Evolutionary conservation across 2,329 filamentous ascomycete genomes (phyloP).

Genomic region (Pseudopyrenochaeta lycopersici): DNA sequence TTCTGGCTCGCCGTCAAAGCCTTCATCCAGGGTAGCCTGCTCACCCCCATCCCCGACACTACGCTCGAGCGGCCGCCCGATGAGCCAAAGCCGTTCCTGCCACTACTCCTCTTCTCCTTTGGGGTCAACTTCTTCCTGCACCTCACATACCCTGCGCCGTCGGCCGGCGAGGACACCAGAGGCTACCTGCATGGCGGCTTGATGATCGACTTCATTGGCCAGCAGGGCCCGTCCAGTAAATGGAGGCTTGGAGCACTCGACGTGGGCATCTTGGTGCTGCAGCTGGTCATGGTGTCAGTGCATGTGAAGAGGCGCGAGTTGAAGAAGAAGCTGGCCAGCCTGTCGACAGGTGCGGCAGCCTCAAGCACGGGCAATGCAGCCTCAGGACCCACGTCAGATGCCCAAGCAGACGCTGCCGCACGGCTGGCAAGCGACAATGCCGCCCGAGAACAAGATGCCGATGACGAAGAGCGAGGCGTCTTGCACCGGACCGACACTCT

Average conservation of each 20-base stretch:
- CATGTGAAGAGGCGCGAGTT: conserved; percentile 61
- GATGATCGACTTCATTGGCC: conserved; percentile 71
- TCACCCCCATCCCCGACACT: conserved; percentile 66
- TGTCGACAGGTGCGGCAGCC: conserved; percentile 29
- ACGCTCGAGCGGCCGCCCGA: conserved; percentile 56
- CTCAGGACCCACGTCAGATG: conserved; percentile 14
- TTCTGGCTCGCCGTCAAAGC: conserved; percentile 64
- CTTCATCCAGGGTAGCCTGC: conserved; percentile 64
- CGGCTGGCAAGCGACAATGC: conserved; percentile 16
- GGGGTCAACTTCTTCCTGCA: conserved; percentile 66
- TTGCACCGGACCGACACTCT: conserved; percentile 51
- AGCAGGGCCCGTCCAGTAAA: conserved; percentile 65
- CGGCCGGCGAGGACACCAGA: conserved; percentile 58
- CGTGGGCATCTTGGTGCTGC: conserved; percentile 62
- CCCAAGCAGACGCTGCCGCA: conserved; percentile 11
- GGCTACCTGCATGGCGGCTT: conserved; percentile 69
- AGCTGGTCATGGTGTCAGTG: conserved; percentile 66
- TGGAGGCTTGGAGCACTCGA: conserved; percentile 63
- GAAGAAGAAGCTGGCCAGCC: conserved; percentile 48
- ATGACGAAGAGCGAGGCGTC: conserved; percentile 68
- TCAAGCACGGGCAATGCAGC: conserved; percentile 9
- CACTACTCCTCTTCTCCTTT: conserved; percentile 64
- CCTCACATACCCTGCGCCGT: conserved; percentile 49
- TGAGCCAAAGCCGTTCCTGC: conserved; percentile 62
- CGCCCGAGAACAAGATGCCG: conserved; percentile 60